These are phyloP conservation scores for Mucor racemosus DNA, from an alignment of 371 early-diverging fungal genomes.

Conservation along the genomic window DNA sequence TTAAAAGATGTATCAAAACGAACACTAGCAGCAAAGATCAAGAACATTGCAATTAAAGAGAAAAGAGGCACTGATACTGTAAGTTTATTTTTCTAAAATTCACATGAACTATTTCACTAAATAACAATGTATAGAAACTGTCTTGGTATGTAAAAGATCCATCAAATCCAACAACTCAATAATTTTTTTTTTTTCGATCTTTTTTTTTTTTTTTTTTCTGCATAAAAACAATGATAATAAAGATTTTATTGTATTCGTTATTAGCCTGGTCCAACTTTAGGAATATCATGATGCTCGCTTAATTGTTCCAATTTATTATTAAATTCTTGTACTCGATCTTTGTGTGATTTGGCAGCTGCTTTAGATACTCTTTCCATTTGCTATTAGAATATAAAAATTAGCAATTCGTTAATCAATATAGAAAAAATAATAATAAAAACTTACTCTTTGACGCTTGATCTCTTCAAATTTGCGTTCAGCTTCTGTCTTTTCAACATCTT, in stretches of 20 bases:
- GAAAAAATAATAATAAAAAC: not conserved
- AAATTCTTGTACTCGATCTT: slow-evolving; percentile 67
- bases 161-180: not conserved
- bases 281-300: slow-evolving; percentile 76
- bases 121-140: slow-evolving; percentile 9
- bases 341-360: slow-evolving; percentile 66
- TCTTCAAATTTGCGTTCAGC: slow-evolving; percentile 71
- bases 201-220: not conserved
- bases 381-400: slow-evolving; percentile 27
- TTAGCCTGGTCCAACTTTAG: slow-evolving; percentile 73
- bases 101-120: not conserved
- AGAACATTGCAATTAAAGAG: slow-evolving; percentile 54
- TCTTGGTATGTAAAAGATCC: slow-evolving; percentile 26
- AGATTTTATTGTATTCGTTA: slow-evolving; percentile 6
- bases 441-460: slow-evolving; percentile 59
- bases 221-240: not conserved
- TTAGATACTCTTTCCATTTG: slow-evolving; percentile 67
- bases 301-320: slow-evolving; percentile 67
- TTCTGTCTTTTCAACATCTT: slow-evolving; percentile 57
- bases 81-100: slow-evolving; percentile 13
- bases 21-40: slow-evolving; percentile 53
- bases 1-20: slow-evolving; percentile 45
- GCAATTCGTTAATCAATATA: too few species aligned
- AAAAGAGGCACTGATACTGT: slow-evolving; percentile 55
- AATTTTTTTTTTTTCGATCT: not conserved